A percentile compares a stretch with the other conserved stretches of the same genome.
Evolutionary conservation across 1,284 basidiomycete species (phyloP).

Genomic region (Ceratobasidium sp.): DNA sequence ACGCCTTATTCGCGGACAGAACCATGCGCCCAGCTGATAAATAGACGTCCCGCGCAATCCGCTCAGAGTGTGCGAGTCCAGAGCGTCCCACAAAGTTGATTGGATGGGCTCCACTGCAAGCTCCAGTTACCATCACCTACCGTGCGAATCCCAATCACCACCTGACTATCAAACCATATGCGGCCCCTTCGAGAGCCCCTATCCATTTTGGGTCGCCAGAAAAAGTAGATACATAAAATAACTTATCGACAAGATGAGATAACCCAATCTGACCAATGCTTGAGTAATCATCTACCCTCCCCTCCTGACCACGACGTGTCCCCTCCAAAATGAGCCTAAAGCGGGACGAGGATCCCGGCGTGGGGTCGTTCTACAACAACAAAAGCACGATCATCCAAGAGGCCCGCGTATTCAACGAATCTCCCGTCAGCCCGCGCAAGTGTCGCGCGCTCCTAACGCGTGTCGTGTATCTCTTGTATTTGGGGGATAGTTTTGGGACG

Average conservation of each 20-base stretch:
- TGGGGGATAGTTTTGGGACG: slow-evolving; percentile 94
- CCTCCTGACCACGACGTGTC: slow-evolving; percentile 42
- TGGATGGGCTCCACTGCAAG: no score
- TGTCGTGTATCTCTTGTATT: slow-evolving; percentile 96
- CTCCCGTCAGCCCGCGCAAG: slow-evolving; percentile 96
- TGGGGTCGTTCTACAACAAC: slow-evolving; percentile 91
- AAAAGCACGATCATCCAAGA: slow-evolving; percentile 98
- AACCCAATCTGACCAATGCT: slow-evolving; percentile 36
- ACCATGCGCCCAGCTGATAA: no score
- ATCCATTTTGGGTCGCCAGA: no score
- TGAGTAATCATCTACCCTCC: slow-evolving; percentile 17
- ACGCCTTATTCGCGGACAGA: no score
- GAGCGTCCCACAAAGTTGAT: no score
- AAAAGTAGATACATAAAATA: neutral
- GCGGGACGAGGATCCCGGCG: slow-evolving; percentile 92
- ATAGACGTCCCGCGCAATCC: no score
- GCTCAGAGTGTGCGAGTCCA: no score
- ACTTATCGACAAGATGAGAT: neutral
- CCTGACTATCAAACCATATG: no score
- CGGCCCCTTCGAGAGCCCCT: no score
- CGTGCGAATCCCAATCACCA: no score
- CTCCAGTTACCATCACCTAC: no score
- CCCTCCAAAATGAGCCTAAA: slow-evolving; percentile 72
- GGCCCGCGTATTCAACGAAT: slow-evolving; percentile 99
- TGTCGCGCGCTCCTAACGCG: slow-evolving; percentile 97